Evolutionary conservation across 2,329 filamentous ascomycete species (phyloP).

Genomic region (Calonectria montana): DNA sequence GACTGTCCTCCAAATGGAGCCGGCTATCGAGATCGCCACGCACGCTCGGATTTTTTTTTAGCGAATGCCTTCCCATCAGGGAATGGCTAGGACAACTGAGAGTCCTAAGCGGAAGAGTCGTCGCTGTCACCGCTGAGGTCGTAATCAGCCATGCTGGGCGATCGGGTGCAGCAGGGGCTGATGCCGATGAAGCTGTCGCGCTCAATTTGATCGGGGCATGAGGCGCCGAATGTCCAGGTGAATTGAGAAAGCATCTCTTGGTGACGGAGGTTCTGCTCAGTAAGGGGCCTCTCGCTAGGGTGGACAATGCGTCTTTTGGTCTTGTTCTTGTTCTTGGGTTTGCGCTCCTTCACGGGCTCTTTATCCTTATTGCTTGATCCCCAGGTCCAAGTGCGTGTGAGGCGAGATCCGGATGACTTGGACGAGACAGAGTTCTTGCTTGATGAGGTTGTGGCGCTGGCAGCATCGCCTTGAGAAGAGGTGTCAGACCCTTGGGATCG

Average conservation of each 20-base stretch:
- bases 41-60: constrained; percentile 10
- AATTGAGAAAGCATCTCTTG: constrained; percentile 60
- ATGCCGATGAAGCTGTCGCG: constrained; percentile 50
- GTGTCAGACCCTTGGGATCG: constrained; percentile 45
- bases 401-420: constrained; percentile 43
- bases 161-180: constrained; percentile 58
- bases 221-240: constrained; percentile 58
- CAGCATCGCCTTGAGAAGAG: constrained; percentile 46
- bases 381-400: constrained; percentile 48
- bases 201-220: constrained; percentile 47
- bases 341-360: constrained; percentile 44
- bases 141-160: constrained; percentile 49
- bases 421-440: constrained; percentile 45
- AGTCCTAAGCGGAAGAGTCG: constrained; percentile 27
- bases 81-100: constrained; percentile 26
- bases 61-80: constrained; percentile 5
- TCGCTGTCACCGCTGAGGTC: constrained; percentile 39
- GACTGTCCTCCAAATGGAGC: constrained; percentile 8
- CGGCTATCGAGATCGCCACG: constrained; percentile 7
- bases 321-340: constrained; percentile 45
- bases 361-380: constrained; percentile 42
- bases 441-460: constrained; percentile 44
- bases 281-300: constrained; percentile 59
- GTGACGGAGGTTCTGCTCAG: constrained; percentile 57
- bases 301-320: constrained; percentile 46